Percentiles rank a stretch among this genome's conserved stretches.
Evolutionary conservation across 495 filamentous ascomycete species (phyloP).

Genomic region (Wilcoxina mikolae): DNA sequence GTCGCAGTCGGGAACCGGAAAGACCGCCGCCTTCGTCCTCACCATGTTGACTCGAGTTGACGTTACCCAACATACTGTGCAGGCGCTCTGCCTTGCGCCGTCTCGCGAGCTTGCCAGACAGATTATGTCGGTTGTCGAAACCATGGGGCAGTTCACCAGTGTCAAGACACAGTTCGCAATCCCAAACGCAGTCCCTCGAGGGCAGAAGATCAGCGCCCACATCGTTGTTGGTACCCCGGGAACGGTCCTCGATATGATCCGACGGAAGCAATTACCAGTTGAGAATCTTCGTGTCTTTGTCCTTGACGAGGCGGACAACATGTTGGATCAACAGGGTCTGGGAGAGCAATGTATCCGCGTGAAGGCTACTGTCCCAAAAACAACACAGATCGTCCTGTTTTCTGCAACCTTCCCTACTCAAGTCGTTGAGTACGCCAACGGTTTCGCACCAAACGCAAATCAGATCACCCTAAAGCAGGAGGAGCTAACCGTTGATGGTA

Average conservation of each 20-base stretch:
- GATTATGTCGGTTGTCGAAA: slow-evolving; percentile 65
- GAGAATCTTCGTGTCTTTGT: slow-evolving; percentile 58
- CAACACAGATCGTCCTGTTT: slow-evolving; percentile 79
- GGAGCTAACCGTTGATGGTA: slow-evolving; percentile 88
- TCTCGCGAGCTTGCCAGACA: slow-evolving; percentile 90
- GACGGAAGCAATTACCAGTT: slow-evolving; percentile 48
- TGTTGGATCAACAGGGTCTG: slow-evolving; percentile 84
- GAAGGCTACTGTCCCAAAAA: slow-evolving; percentile 38
- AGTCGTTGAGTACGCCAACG: slow-evolving; percentile 61
- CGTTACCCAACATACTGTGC: slow-evolving; percentile 41
- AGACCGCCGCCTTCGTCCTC: slow-evolving; percentile 93
- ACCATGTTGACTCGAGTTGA: slow-evolving; percentile 83
- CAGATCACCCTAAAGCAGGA: slow-evolving; percentile 73
- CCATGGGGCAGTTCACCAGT: slow-evolving; percentile 65
- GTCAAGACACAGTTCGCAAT: slow-evolving; percentile 58
- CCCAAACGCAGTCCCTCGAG: slow-evolving; percentile 50
- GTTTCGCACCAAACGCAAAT: slow-evolving; percentile 76
- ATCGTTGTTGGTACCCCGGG: slow-evolving; percentile 92
- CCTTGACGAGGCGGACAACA: slow-evolving; percentile 91
- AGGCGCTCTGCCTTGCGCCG: slow-evolving; percentile 82
- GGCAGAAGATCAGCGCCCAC: slow-evolving; percentile 46
- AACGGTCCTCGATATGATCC: slow-evolving; percentile 74
- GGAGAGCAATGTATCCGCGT: slow-evolving; percentile 89
- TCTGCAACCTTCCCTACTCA: slow-evolving; percentile 88
- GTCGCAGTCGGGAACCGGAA: slow-evolving; percentile 94